Percentiles rank a stretch among this genome's conserved stretches.
phyloP scores from a whole-genome alignment of 23 red algal species.

The Gracilariopsis chorda region DNA sequence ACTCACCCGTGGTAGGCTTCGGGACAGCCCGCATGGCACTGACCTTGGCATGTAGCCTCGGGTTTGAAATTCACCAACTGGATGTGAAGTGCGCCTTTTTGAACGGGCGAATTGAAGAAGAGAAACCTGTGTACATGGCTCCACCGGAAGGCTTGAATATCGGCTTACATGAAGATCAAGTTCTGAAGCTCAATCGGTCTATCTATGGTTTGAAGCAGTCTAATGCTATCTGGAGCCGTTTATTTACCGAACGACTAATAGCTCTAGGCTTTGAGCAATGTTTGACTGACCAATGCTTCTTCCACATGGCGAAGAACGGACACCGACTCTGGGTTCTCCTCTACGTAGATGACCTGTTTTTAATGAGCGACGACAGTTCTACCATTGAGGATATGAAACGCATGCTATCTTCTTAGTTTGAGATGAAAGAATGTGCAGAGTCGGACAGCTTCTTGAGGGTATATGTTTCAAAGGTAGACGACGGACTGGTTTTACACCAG shows the following conservation, averaged over 20 bases:
- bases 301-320: background rate
- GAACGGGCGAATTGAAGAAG: background rate
- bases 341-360: conserved; percentile 8
- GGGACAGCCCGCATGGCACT: background rate
- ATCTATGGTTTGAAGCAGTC: background rate
- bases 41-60: background rate
- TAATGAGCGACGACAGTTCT: background rate
- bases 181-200: background rate
- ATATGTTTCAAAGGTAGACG: background rate
- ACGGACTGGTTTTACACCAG: background rate
- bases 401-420: background rate
- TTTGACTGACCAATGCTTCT: background rate
- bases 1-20: background rate
- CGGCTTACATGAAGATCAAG: background rate
- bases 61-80: background rate
- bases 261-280: background rate
- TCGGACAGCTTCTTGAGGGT: background rate
- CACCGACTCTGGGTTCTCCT: background rate
- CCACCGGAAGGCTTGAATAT: background rate
- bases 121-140: background rate
- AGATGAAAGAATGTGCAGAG: background rate
- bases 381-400: background rate
- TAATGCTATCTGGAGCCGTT: background rate
- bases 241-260: background rate
- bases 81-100: conserved; percentile 4